Evolutionary conservation across 164 flowering plant species (phyloP).

Genomic region (Malania oleifera): DNA sequence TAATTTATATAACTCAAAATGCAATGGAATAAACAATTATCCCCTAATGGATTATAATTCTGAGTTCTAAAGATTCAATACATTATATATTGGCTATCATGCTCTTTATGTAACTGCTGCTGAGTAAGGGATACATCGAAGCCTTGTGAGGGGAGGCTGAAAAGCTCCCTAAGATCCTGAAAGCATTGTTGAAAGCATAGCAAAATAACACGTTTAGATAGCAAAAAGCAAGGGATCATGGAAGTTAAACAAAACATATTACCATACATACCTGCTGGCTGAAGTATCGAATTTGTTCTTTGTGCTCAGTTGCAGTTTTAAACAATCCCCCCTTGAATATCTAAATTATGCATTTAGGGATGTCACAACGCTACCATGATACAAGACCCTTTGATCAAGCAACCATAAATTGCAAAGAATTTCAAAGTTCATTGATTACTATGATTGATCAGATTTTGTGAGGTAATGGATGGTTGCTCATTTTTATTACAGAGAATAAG

Average conservation of each 20-base stretch:
- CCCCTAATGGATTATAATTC: background rate
- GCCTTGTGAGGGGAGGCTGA: slow-evolving; percentile 86
- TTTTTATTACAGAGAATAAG: no score
- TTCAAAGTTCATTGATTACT: no score
- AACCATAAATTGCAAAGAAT: no score
- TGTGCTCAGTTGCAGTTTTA: slow-evolving; percentile 93
- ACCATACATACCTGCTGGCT: slow-evolving; percentile 66
- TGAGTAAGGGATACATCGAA: slow-evolving; percentile 90
- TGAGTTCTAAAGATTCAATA: slow-evolving; percentile 15
- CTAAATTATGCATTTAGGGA: slow-evolving; percentile 29
- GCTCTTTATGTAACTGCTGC: slow-evolving; percentile 87
- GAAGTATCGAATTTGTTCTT: slow-evolving; percentile 92
- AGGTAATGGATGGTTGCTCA: no score
- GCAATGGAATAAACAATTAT: background rate
- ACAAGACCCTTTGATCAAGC: no score
- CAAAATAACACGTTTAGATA: background rate
- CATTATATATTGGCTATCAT: slow-evolving; percentile 63
- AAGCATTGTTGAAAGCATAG: slow-evolving; percentile 7
- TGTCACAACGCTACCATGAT: background rate
- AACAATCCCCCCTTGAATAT: slow-evolving; percentile 90
- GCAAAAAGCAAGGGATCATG: background rate
- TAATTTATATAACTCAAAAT: background rate
- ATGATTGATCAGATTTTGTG: no score
- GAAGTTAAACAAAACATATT: background rate
- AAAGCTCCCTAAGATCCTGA: slow-evolving; percentile 88